Evolutionary conservation across 129 eudicot species (phyloP), one percentile per base, ranked within the genome.

Genomic region (Artemisia argyi): DNA sequence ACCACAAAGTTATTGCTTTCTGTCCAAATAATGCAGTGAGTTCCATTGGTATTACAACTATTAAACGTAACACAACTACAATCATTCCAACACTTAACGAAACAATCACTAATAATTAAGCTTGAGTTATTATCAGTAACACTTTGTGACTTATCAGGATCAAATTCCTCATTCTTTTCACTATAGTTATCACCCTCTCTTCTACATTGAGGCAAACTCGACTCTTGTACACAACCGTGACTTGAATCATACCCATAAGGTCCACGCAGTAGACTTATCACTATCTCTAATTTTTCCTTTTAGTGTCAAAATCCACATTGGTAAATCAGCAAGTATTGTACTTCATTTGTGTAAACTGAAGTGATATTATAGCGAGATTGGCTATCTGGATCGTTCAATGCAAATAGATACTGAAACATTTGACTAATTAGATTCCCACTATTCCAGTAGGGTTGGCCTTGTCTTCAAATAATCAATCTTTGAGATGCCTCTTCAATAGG

Each of bases 381-480:
- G 14, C 42, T 18, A 50, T 22, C 60, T 16, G 58, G 65, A n/a
- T 54, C 62, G 12, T 64, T 53, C 35, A 51, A 15, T 51, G 11
- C 48, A 10, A 13, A 62, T 17, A 63, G 2, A 56, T 42, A 67
- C 20, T 48, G 68, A 51, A 77, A 73, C 19, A 13, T 62, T n/a
- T 73, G 28, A 30, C 17, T 13, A 5, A 11, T n/a, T n/a, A 76
- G 30, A 42, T 9, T 42, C 30, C 83, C 83, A 52, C 71, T 20
- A 63, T 65, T 66, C 83, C 74, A 83, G 53, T 71, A 71, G 1
- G 60, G 76, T 42, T 58, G 48, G 6, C 81, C 79, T 10, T 76
- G 18, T 28, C 49, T 26, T 10, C 69, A 19, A 19, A 79, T 61
- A 26, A 66, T 35, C 50, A 75, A 42, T 13, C 54, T 72, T 5